Evolutionary conservation across 208 protist genomes (phyloP), one percentile per base, ranked within the genome.

Genomic region (Trichomonas gallinae): DNA sequence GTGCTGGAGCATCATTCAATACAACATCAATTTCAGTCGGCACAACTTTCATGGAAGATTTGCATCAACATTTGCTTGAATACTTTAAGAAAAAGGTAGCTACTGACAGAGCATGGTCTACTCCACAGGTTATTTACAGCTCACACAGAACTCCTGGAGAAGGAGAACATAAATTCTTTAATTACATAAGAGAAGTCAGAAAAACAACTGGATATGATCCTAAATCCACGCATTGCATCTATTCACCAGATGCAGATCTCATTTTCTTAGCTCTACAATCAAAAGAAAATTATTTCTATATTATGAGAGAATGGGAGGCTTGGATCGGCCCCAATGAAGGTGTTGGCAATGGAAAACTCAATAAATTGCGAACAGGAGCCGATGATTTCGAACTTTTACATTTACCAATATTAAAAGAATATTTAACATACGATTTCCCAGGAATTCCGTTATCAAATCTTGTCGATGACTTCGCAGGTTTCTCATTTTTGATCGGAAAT

Each of bases 201-300:
- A 40, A 15, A 31, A 48, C 11, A 21, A 11, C 23, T 36, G 45
- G 98, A 96, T 99, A 99, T 97, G 97, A 99, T 97, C 98, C 99
- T 15, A 98, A 99, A 97, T 98, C 98, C 96, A 98, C 98, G 13
- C 34, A 46, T 31, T 93, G 87, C 46, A 26, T 93, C 13, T 93
- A 93, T 58, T 93, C 87, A 38, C 87, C 87, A 10, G 87, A 93
- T 26, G 44, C 87, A 38, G 87, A 89, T 89, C 40, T 89, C 10
- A 44, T 89, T 46, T 89, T 89, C 40, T 46, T 89, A 15, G 34
- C n/a, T 13, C 23, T 89, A 17, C 83, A 89, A 46, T 44, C 83
- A 21, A n/a, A 40, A 23, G 38, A 89, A 46, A n/a, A n/a, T 17
- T 46, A 89, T 46, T 46, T 89, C 40, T 89, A 89, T 40, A 89